A percentile compares a stretch with the other conserved stretches of the same genome.
These are phyloP conservation scores for Vaccinium vitisidaea DNA, from an alignment of 148 eudicot genomes.

Conservation along the genomic window DNA sequence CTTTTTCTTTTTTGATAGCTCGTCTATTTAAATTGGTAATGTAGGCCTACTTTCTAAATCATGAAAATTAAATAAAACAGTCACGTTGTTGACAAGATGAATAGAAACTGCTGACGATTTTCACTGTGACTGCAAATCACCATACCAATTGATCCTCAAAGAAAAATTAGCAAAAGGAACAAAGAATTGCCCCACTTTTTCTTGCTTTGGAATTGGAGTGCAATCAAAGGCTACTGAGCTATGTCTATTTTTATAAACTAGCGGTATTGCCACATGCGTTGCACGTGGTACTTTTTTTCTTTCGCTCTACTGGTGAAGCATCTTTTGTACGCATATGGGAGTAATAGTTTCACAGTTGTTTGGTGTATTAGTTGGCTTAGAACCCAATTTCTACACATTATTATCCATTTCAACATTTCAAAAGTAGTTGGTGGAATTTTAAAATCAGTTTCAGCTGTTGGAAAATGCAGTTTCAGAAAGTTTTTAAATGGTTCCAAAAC, in stretches of 20 bases:
- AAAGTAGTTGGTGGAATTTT: too few relatives aligned
- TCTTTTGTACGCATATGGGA: too few relatives aligned
- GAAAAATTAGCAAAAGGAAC: background rate
- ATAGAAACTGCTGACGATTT: background rate
- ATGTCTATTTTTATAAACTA: constrained; percentile 1
- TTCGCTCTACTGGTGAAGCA: too few relatives aligned
- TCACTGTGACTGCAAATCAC: background rate
- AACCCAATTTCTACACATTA: too few relatives aligned
- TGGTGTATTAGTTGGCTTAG: too few relatives aligned
- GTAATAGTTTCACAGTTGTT: too few relatives aligned
- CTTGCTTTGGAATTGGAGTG: background rate
- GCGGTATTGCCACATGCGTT: too few relatives aligned
- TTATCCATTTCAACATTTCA: too few relatives aligned
- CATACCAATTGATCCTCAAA: background rate
- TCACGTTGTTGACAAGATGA: background rate
- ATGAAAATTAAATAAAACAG: background rate
- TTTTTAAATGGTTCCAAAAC: too few relatives aligned
- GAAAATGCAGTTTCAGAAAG: too few relatives aligned
- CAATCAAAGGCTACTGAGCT: constrained; percentile 21
- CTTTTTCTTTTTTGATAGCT: background rate
- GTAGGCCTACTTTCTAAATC: background rate
- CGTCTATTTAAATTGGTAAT: background rate
- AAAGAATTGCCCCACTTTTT: constrained; percentile 10
- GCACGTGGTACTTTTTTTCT: too few relatives aligned
- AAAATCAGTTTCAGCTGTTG: too few relatives aligned